These are phyloP conservation scores for Coemansia sp. DNA, from an alignment of 192 early-diverging fungal genomes.

Conservation along the genomic window DNA sequence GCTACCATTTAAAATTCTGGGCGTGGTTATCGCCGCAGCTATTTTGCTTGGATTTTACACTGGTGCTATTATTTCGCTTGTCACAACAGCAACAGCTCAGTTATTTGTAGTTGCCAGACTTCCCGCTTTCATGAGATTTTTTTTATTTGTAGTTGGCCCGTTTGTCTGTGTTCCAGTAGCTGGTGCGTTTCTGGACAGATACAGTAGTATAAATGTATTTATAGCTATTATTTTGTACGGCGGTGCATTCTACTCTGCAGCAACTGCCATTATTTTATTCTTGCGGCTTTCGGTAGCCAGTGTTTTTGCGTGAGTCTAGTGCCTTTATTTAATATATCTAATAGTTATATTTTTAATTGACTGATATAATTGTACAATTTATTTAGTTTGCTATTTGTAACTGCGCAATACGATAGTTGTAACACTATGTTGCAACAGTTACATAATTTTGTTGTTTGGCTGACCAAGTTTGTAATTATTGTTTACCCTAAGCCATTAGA, in stretches of 20 bases:
- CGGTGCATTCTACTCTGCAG: constrained; percentile 14
- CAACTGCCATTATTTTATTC: constrained; percentile 4
- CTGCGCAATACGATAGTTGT: too few species aligned
- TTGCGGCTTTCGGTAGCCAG: constrained; percentile 3
- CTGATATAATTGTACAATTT: too few species aligned
- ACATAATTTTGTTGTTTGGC: too few species aligned
- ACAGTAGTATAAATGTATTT: constrained; percentile 19
- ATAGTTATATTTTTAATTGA: too few species aligned
- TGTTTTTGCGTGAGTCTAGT: too few species aligned
- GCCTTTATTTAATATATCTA: too few species aligned
- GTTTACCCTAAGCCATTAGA: too few species aligned
- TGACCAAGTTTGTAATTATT: too few species aligned
- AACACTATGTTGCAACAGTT: too few species aligned
- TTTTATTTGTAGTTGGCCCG: constrained; percentile 14
- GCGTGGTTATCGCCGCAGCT: constrained; percentile 11
- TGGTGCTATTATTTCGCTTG: constrained; percentile 16
- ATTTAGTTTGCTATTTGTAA: too few species aligned
- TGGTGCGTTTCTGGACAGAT: constrained; percentile 26
- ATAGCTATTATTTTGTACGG: constrained; percentile 25
- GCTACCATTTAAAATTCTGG: constrained; percentile 23
- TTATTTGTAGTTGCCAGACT: constrained; percentile 25
- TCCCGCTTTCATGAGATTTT: constrained; percentile 21
- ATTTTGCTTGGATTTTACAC: constrained; percentile 19
- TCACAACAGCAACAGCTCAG: constrained; percentile 17
- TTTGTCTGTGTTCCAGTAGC: constrained; percentile 19